Percentiles rank a stretch among this genome's conserved stretches.
These are phyloP conservation scores for Keqinozyma sinolaborantium DNA, from an alignment of 1,139 yeast genomes.

Conservation along the genomic window DNA sequence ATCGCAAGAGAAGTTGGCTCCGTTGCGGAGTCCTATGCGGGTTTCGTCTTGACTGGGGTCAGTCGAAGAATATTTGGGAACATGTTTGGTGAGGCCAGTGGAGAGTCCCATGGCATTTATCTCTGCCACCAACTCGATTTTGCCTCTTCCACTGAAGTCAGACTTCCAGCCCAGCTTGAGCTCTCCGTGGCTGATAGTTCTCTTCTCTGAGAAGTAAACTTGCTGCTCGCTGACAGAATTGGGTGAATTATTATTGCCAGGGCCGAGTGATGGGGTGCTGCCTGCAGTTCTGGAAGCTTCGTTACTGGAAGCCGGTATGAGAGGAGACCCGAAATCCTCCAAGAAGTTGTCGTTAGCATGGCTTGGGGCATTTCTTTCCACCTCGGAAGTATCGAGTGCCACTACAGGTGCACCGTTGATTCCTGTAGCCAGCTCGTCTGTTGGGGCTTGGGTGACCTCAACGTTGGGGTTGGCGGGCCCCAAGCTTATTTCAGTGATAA, in stretches of 20 bases:
- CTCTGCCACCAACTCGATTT: constrained; percentile 72
- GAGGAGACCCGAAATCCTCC: constrained; percentile 23
- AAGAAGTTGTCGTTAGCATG: constrained; percentile 23
- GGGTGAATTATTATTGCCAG: constrained; percentile 6
- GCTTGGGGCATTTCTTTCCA: constrained; percentile 19
- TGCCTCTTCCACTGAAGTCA: constrained; percentile 74
- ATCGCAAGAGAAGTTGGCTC: constrained; percentile 72
- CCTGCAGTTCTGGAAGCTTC: neutral
- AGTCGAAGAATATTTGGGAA: constrained; percentile 23
- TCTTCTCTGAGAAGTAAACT: constrained; percentile 64
- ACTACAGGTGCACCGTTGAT: constrained; percentile 11
- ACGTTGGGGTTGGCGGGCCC: constrained; percentile 9
- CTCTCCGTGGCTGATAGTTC: constrained; percentile 75
- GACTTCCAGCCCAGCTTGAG: constrained; percentile 92
- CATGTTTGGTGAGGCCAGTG: constrained; percentile 46
- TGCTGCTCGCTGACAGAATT: constrained; percentile 18
- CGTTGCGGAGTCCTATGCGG: constrained; percentile 29
- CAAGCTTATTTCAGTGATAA: constrained; percentile 28
- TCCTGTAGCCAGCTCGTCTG: constrained; percentile 6
- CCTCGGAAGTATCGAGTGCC: constrained; percentile 11
- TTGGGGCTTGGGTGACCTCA: constrained; percentile 4
- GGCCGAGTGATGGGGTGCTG: constrained; percentile 1
- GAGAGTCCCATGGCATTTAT: constrained; percentile 54
- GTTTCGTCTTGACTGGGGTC: constrained; percentile 22
- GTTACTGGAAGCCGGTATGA: neutral